Conservation (phyloP, 331 rosid species). For the Pyrus hybrid region DNA sequence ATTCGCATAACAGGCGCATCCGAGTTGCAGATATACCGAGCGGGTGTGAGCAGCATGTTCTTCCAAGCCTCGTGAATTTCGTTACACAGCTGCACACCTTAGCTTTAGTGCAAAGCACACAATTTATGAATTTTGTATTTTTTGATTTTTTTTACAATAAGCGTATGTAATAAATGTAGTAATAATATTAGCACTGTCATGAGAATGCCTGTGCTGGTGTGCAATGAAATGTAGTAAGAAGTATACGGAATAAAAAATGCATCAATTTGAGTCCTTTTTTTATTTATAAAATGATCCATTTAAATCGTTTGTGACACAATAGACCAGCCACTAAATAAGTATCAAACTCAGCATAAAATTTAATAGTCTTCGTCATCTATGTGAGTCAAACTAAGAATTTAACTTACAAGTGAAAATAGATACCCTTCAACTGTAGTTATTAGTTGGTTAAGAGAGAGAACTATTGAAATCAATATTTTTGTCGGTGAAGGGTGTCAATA, state of each 20-base stretch:
- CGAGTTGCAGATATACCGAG: constrained; percentile 57
- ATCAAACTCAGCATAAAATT: no score
- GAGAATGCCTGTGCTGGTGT: constrained; percentile 8
- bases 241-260: neutral
- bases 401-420: no score
- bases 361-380: no score
- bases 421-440: no score
- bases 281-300: no score
- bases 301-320: no score
- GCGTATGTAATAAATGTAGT: neutral
- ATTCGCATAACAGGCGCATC: constrained; percentile 45
- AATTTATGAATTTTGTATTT: neutral
- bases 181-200: constrained; percentile 13
- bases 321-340: no score
- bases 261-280: neutral
- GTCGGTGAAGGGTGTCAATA: rapidly evolving
- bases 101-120: neutral
- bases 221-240: constrained; percentile 11
- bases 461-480: neutral
- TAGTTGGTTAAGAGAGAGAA: neutral
- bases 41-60: constrained; percentile 70
- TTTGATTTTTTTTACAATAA: neutral
- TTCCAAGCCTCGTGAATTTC: constrained; percentile 30
- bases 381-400: no score
- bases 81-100: neutral